phyloP scores from a whole-genome alignment of 2,329 filamentous ascomycete species.

The Arthrobotrys entomopaga region DNA sequence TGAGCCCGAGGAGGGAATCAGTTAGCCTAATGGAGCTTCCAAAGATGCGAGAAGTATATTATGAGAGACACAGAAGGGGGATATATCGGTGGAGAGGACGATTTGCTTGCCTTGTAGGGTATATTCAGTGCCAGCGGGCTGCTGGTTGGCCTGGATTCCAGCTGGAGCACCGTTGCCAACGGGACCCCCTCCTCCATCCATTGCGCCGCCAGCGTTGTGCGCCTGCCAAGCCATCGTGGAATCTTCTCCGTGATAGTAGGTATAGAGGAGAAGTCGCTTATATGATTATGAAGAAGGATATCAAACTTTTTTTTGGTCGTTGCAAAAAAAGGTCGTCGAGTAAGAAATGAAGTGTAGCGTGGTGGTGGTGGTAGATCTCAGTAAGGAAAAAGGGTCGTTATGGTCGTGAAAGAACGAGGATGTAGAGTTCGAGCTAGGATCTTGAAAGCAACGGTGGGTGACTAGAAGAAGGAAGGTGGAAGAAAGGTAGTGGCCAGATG shows the following conservation, averaged over 20 bases:
- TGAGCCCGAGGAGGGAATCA: not conserved
- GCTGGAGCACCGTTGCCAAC: slow-evolving; percentile 60
- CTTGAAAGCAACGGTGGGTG: not conserved
- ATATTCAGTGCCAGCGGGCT: slow-evolving; percentile 74
- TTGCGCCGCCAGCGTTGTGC: slow-evolving; percentile 61
- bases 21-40: not conserved
- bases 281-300: slow-evolving; percentile 12
- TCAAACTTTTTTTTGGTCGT: slow-evolving; percentile 15
- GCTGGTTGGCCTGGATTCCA: slow-evolving; percentile 62
- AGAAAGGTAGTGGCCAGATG: slow-evolving; percentile 7
- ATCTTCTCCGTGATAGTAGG: slow-evolving; percentile 14
- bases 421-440: not conserved
- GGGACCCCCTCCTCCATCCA: slow-evolving; percentile 31
- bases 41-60: not conserved
- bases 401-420: slow-evolving; percentile 37
- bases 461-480: slow-evolving; percentile 1
- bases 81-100: slow-evolving; percentile 7
- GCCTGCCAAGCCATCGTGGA: slow-evolving; percentile 76
- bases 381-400: slow-evolving; percentile 31
- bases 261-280: not conserved
- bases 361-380: not conserved
- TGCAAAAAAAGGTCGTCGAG: slow-evolving; percentile 9
- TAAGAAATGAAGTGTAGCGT: slow-evolving; percentile 11
- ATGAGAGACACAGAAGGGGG: not conserved
- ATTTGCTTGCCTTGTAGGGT: slow-evolving; percentile 72